Base-by-base conservation (phyloP, 345 rosid genomes). In the Fremontodendron californicum region DNA sequence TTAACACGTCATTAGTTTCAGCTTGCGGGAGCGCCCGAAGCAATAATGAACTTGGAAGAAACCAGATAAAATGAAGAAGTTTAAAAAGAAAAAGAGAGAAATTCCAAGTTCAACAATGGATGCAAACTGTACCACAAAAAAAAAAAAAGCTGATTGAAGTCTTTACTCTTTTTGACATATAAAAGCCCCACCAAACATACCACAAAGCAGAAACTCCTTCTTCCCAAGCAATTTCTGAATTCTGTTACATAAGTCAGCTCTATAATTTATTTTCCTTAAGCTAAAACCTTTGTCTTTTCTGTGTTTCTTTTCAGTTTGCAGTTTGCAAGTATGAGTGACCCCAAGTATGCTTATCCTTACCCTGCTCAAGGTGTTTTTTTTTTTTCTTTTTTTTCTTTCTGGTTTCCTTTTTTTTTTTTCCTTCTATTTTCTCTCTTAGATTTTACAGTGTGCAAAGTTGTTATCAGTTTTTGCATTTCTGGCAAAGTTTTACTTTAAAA, bases 301-400 rank as follows among this genome's bases (percentile, higher is more conserved):
- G 51, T 12, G 51, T 48, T n/a, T n/a, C n/a, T n/a, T n/a, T n/a
- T n/a, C n/a, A n/a, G n/a, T 16, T 48, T 15, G 8, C 27, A 65
- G 70, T n/a, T 39, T 65, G 25, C 37, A 54, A 21, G 21, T n/a
- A 86, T 86, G 90, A 84, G 85, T 64, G 90, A 86, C 40, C 86
- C 87, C 33, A 88, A 88, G 67, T 83, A 85, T 54, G 88, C 81
- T 69, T 81, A 84, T 71, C 91, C 91, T 52, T 84, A 86, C 73
- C 89, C 90, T 64, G 80, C 86, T 68, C 89, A 85, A 82, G 86
- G 91, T 88, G 77, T 8, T 25, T 18, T 52, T 33, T 29, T 60
- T 31, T n/a, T 21, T 45, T n/a, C n/a, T n/a, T n/a, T n/a, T n/a
- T n/a, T n/a, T n/a, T n/a, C n/a, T n/a, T n/a, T n/a, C n/a, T n/a